Conservation (phyloP, 148 eudicot species). For the Chenopodium album region DNA sequence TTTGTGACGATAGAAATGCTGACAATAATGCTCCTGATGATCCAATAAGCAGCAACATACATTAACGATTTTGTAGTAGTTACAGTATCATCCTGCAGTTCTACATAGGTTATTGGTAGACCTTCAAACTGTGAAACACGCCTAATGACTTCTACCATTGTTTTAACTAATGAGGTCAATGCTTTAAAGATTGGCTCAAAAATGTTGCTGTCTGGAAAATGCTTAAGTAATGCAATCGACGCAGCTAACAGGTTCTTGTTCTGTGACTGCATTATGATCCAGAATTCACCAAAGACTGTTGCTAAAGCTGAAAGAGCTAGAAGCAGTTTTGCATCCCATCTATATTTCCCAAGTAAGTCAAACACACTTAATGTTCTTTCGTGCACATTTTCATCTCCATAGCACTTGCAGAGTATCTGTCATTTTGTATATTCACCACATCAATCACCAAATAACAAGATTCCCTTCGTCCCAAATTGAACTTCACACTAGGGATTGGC, state of each 20-base stretch:
- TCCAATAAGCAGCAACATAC: conserved; percentile 61
- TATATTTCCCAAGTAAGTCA: conserved; percentile 42
- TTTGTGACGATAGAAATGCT: conserved; percentile 50
- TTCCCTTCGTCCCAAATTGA: not conserved
- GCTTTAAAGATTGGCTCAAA: conserved; percentile 41
- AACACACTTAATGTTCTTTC: conserved; percentile 42
- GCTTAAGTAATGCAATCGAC: conserved; percentile 46
- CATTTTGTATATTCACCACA: conserved; percentile 2
- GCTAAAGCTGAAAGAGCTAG: conserved; percentile 58
- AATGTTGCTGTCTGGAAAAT: conserved; percentile 26
- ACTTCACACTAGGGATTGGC: not conserved
- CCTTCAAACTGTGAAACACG: conserved; percentile 40
- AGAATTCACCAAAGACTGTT: conserved; percentile 47
- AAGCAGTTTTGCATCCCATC: conserved; percentile 68
- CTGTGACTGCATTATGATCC: conserved; percentile 48
- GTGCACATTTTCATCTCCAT: conserved; percentile 35
- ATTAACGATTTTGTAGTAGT: conserved; percentile 35
- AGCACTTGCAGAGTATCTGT: conserved; percentile 48
- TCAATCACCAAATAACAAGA: not conserved
- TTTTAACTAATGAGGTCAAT: conserved; percentile 31
- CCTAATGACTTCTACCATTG: conserved; percentile 42
- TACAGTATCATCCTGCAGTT: conserved; percentile 34
- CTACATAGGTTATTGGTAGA: conserved; percentile 36
- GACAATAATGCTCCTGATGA: conserved; percentile 48
- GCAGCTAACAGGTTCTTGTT: conserved; percentile 47